Evolutionary conservation across 2,329 filamentous ascomycete genomes (phyloP).

Genomic region (Fusarium domesticum): DNA sequence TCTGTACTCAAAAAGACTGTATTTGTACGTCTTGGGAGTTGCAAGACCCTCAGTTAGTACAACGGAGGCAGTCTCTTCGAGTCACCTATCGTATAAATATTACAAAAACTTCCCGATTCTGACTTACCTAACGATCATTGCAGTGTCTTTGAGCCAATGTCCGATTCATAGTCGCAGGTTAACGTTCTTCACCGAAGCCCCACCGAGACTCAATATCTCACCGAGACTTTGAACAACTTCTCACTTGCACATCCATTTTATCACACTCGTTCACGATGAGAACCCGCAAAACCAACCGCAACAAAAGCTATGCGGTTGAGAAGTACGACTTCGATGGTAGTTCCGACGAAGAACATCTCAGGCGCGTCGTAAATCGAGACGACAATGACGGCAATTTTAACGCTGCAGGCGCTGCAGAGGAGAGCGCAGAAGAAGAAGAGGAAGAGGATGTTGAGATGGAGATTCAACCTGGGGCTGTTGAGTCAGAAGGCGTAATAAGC

Average conservation of each 20-base stretch:
- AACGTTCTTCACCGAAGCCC: not conserved
- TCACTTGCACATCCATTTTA: conserved; percentile 2
- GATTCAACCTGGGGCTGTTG: conserved; percentile 28
- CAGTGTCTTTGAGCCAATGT: not conserved
- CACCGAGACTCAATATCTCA: not conserved
- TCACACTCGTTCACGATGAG: conserved; percentile 29
- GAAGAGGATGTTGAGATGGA: conserved; percentile 31
- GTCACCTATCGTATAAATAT: too few relatives aligned
- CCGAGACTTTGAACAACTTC: not conserved
- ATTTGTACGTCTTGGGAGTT: too few relatives aligned
- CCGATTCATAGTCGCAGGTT: not conserved
- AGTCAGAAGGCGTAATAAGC: conserved; percentile 22
- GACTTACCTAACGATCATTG: too few relatives aligned
- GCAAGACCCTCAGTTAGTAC: too few relatives aligned
- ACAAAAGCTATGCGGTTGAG: conserved; percentile 34
- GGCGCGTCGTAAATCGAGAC: conserved; percentile 24
- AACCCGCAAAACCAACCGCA: conserved; percentile 38
- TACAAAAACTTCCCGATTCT: too few relatives aligned
- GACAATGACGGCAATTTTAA: conserved; percentile 34
- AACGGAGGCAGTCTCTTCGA: too few relatives aligned
- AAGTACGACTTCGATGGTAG: conserved; percentile 37
- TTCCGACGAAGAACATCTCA: conserved; percentile 30
- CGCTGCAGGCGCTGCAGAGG: conserved; percentile 28
- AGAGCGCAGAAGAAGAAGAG: conserved; percentile 35
- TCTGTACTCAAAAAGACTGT: too few relatives aligned